Evolutionary conservation across 2,329 filamentous ascomycete genomes (phyloP).

Genomic region (Microcyclosporella mali): DNA sequence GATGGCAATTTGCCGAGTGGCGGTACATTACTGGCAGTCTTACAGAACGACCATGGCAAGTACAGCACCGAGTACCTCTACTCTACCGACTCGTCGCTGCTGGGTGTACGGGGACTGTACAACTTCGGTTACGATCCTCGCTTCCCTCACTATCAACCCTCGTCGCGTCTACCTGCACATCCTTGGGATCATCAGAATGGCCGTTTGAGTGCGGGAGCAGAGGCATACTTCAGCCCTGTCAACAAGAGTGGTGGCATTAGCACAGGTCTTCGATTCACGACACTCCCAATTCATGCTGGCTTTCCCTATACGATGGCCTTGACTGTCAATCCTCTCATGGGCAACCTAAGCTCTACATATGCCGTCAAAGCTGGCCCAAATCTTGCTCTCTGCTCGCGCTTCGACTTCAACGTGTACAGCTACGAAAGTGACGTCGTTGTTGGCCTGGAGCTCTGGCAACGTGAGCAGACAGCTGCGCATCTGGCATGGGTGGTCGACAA

Average conservation of each 20-base stretch:
- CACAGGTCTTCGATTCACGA: conserved; percentile 82
- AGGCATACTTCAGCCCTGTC: conserved; percentile 89
- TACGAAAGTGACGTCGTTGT: conserved; percentile 93
- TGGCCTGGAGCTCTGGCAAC: conserved; percentile 84
- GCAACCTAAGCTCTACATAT: conserved; percentile 85
- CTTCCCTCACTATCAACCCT: conserved; percentile 18
- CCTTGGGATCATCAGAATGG: conserved; percentile 60
- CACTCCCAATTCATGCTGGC: conserved; percentile 69
- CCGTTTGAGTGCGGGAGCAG: conserved; percentile 82
- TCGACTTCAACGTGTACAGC: conserved; percentile 97
- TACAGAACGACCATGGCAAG: conserved; percentile 77
- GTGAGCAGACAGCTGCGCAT: conserved; percentile 29
- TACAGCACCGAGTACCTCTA: conserved; percentile 87
- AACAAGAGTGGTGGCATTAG: conserved; percentile 93
- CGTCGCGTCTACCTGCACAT: conserved; percentile 23
- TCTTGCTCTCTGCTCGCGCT: conserved; percentile 78
- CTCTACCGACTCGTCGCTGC: conserved; percentile 82
- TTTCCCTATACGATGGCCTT: conserved; percentile 91
- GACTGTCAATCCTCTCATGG: conserved; percentile 90
- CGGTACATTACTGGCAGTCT: conserved; percentile 65
- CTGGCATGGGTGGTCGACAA: conserved; percentile 42
- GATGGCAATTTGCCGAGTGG: conserved; percentile 65
- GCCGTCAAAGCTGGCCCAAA: conserved; percentile 79
- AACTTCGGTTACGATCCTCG: conserved; percentile 77
- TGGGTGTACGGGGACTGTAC: conserved; percentile 84